These are phyloP conservation scores for Colletotrichum sp. DNA, from an alignment of 2,329 filamentous ascomycete species.

Conservation along the genomic window DNA sequence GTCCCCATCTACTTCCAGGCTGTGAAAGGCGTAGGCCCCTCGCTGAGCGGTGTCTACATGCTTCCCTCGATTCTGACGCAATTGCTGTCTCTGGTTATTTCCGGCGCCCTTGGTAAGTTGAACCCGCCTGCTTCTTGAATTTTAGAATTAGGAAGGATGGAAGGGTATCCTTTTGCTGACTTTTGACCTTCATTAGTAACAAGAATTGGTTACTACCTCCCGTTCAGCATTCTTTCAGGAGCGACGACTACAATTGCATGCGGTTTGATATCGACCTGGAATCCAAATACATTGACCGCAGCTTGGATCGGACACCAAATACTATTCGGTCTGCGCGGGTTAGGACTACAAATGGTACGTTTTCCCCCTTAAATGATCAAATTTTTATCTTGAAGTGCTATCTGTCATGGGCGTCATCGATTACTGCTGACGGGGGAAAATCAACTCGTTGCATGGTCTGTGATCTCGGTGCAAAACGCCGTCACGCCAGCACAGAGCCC, in stretches of 20 bases:
- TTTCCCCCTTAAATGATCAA: neutral
- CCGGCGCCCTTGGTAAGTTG: neutral
- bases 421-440: neutral
- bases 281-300: neutral
- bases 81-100: neutral
- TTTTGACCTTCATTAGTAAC: neutral
- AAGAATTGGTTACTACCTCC: neutral
- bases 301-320: neutral
- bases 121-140: neutral
- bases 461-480: neutral
- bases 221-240: neutral
- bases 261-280: neutral
- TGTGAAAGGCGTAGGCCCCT: neutral
- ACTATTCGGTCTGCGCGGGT: neutral
- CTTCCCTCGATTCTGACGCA: neutral
- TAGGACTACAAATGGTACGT: neutral
- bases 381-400: fast-evolving
- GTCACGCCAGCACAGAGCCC: neutral
- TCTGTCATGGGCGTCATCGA: neutral
- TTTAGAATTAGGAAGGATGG: neutral
- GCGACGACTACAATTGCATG: neutral
- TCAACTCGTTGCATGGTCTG: neutral
- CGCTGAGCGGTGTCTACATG: neutral
- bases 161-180: neutral
- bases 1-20: neutral